These are phyloP conservation scores for Bombardia bombarda DNA, from an alignment of 495 filamentous ascomycete species.

Conservation along the genomic window DNA sequence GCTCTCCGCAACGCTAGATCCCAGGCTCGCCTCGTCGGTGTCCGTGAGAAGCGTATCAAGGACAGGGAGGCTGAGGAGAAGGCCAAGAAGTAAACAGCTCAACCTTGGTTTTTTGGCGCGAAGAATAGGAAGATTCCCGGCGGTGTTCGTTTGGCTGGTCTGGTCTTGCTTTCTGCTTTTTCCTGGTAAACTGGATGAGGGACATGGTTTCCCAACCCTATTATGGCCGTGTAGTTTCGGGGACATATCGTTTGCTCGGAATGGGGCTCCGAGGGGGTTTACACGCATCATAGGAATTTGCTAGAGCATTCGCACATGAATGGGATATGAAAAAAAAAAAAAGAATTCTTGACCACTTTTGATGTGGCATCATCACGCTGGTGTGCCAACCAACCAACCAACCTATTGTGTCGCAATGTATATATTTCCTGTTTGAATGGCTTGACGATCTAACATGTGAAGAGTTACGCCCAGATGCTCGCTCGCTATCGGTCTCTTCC, in stretches of 20 bases:
- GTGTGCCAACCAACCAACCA: no score
- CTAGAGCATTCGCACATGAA: slow-evolving; percentile 32
- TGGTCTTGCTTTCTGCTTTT: slow-evolving; percentile 37
- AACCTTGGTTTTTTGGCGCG: slow-evolving; percentile 1
- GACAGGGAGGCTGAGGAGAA: slow-evolving; percentile 84
- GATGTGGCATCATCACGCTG: no score
- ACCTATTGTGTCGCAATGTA: no score
- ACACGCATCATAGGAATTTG: slow-evolving; percentile 30
- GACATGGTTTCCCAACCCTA: slow-evolving; percentile 10
- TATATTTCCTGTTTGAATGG: no score
- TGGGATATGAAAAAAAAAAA: slow-evolving; percentile 31
- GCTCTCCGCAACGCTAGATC: slow-evolving; percentile 78
- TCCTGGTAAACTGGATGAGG: slow-evolving; percentile 27
- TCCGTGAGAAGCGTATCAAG: slow-evolving; percentile 87
- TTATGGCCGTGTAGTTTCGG: slow-evolving; percentile 22
- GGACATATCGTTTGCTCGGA: slow-evolving; percentile 14
- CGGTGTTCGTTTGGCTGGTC: slow-evolving; percentile 35
- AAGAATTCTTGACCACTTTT: neutral
- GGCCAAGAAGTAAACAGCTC: slow-evolving; percentile 75
- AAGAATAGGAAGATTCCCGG: slow-evolving; percentile 23
- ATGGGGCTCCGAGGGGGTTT: slow-evolving; percentile 19
- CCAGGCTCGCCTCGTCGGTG: slow-evolving; percentile 72
- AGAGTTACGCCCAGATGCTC: no score
- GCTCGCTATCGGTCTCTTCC: no score
- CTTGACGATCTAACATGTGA: no score